These are phyloP conservation scores for Venturia pyrina DNA, from an alignment of 2,329 filamentous ascomycete genomes.

Conservation along the genomic window DNA sequence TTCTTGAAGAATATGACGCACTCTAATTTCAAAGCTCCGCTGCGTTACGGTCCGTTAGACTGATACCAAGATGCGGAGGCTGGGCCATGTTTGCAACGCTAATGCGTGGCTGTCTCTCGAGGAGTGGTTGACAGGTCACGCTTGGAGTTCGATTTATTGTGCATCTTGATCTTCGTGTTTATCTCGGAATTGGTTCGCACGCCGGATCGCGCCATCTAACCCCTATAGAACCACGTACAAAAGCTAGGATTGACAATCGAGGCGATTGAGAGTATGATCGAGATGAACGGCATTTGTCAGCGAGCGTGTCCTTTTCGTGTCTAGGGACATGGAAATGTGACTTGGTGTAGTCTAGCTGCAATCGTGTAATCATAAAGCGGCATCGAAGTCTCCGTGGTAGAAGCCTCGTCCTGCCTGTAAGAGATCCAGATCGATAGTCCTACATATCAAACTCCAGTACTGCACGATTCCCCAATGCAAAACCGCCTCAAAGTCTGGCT, in stretches of 20 bases:
- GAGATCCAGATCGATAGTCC: too few relatives aligned
- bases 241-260: not conserved
- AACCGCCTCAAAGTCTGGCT: too few relatives aligned
- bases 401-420: too few relatives aligned
- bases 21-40: conserved; percentile 15
- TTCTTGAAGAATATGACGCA: conserved; percentile 17
- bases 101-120: not conserved
- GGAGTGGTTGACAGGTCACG: not conserved
- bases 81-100: not conserved
- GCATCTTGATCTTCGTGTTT: not conserved
- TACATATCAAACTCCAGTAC: too few relatives aligned
- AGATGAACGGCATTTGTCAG: not conserved
- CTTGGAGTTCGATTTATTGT: not conserved
- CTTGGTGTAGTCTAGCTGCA: not conserved
- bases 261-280: not conserved
- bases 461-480: too few relatives aligned
- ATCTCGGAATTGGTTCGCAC: not conserved
- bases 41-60: conserved; percentile 17
- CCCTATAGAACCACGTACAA: not conserved
- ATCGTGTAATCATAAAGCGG: not conserved
- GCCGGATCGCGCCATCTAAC: not conserved
- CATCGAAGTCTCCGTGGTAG: too few relatives aligned
- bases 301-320: not conserved
- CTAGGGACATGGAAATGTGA: too few relatives aligned
- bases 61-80: not conserved